Conservation (phyloP, 2,329 filamentous ascomycete species). For the Colletotrichum gloeosporioides region DNA sequence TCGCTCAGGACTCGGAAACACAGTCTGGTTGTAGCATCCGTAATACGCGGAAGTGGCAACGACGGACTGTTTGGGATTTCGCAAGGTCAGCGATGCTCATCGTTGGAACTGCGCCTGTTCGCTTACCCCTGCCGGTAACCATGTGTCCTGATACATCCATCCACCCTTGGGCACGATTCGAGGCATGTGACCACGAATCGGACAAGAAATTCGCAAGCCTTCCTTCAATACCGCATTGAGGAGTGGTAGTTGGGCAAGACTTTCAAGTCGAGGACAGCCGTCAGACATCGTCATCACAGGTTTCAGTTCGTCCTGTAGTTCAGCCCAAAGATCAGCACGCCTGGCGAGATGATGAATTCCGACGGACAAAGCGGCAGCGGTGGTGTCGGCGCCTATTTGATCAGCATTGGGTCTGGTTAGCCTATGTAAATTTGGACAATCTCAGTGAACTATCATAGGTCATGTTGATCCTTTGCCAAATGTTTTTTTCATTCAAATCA, state of each 20-base stretch:
- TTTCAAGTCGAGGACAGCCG: not conserved
- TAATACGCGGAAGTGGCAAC: constrained; percentile 3
- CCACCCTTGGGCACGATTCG: not conserved
- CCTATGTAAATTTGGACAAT: not conserved
- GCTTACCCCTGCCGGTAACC: constrained; percentile 3
- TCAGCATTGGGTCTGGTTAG: not conserved
- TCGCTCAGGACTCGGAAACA: not conserved
- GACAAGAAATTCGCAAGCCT: constrained; percentile 11
- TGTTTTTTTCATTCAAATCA: not conserved
- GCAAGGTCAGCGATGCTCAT: too few species aligned
- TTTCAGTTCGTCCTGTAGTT: not conserved
- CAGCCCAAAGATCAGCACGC: not conserved
- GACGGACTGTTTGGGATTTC: not conserved
- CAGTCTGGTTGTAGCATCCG: not conserved
- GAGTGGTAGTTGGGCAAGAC: not conserved
- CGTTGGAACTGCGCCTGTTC: not conserved
- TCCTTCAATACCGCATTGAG: constrained; percentile 10
- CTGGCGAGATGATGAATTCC: not conserved
- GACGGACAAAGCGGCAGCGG: not conserved
- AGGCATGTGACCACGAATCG: constrained; percentile 10
- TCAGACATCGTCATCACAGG: not conserved
- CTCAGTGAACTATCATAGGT: not conserved
- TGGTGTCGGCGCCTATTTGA: not conserved
- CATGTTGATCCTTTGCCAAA: not conserved
- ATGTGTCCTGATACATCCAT: not conserved